These are phyloP conservation scores for Pichia membranifaciens DNA, from an alignment of 805 yeast genomes.

Conservation along the genomic window DNA sequence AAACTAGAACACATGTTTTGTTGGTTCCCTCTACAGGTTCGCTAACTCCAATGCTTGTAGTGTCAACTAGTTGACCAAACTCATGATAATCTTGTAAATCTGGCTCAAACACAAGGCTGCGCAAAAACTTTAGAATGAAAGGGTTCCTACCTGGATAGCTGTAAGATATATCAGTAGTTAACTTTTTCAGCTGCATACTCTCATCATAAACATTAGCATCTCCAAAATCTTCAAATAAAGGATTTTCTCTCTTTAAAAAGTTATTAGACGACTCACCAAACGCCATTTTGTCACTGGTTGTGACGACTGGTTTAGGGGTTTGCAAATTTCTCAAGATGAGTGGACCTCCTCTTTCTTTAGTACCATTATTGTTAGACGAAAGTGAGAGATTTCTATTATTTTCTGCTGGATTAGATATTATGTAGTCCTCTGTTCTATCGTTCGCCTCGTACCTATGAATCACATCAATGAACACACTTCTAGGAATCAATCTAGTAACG, in stretches of 20 bases:
- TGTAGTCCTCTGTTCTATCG: background rate
- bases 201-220: slow-evolving; percentile 24
- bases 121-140: slow-evolving; percentile 52
- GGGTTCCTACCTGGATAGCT: slow-evolving; percentile 68
- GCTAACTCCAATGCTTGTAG: background rate
- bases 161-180: slow-evolving; percentile 32
- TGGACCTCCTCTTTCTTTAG: background rate
- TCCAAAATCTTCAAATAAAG: slow-evolving; percentile 18
- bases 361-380: background rate
- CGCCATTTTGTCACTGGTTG: slow-evolving; percentile 19
- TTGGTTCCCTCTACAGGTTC: background rate
- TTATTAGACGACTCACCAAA: slow-evolving; percentile 9
- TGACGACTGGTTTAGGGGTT: slow-evolving; percentile 2
- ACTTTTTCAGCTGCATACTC: slow-evolving; percentile 19
- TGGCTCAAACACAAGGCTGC: slow-evolving; percentile 49
- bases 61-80: slow-evolving; percentile 45
- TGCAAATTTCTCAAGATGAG: slow-evolving; percentile 7
- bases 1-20: slow-evolving; percentile 34
- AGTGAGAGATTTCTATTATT: background rate
- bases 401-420: background rate
- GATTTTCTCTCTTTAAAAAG: slow-evolving; percentile 1
- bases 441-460: slow-evolving; percentile 20
- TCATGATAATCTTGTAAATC: slow-evolving; percentile 56
- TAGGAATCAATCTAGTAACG: slow-evolving; percentile 35
- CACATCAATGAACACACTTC: slow-evolving; percentile 47